A percentile compares a stretch with the other conserved stretches of the same genome.
Evolutionary conservation across 2,329 filamentous ascomycete species (phyloP).

Genomic region (Mycosphaerella sp.): DNA sequence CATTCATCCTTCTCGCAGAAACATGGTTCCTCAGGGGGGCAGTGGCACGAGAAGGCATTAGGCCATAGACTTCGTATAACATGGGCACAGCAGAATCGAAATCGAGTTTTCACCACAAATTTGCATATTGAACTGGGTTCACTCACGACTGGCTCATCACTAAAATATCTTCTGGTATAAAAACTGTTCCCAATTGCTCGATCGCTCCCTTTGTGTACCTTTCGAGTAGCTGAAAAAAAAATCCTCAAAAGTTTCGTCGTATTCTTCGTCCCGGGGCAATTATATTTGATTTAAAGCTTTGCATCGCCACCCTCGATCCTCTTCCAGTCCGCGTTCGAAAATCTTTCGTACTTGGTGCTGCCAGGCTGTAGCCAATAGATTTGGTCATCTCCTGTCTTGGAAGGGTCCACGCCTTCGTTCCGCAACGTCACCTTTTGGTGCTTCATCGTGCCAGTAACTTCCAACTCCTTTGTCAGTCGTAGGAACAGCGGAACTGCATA

Average conservation of each 20-base stretch:
- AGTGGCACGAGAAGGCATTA: conserved; percentile 18
- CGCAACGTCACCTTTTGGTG: conserved; percentile 73
- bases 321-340: conserved; percentile 62
- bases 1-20: conserved; percentile 34
- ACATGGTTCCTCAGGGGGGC: conserved; percentile 26
- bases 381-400: conserved; percentile 43
- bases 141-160: too few species aligned
- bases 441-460: conserved; percentile 79
- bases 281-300: conserved; percentile 57
- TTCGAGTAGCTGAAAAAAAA: too few species aligned
- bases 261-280: not conserved
- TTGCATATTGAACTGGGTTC: not conserved
- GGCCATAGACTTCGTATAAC: conserved; percentile 26
- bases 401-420: conserved; percentile 66
- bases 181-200: too few species aligned
- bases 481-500: conserved; percentile 77
- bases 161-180: too few species aligned
- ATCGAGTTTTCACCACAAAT: not conserved
- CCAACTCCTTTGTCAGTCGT: conserved; percentile 55
- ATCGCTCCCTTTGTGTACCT: too few species aligned
- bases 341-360: conserved; percentile 57
- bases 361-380: conserved; percentile 63
- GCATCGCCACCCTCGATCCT: conserved; percentile 60
- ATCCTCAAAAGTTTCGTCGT: not conserved
- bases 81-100: not conserved